Evolutionary conservation across 495 filamentous ascomycete species (phyloP), one percentile per base, ranked within the genome.

Genomic region (Hypoxylon rickii): DNA sequence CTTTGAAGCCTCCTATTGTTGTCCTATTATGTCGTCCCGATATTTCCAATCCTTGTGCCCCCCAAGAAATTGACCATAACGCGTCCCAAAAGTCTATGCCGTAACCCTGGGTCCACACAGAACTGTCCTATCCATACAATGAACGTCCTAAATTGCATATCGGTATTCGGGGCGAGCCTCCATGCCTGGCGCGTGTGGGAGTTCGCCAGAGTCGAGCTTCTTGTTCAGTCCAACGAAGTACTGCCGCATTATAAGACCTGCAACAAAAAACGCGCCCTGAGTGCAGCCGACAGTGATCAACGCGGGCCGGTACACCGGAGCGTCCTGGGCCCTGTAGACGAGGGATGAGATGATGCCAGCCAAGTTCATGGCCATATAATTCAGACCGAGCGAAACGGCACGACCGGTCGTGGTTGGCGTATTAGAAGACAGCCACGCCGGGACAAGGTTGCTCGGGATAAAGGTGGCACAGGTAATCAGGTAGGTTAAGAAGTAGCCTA

Each of bases 401-500:
- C 54, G 45, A 4, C 54, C 54, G 0, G 54, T 58, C 6, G 54
- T 58, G 2, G 32, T 45, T 11, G 45, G 45, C 2, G 40, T 58
- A 17, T 58, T 58, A 6, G 54, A 58, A 13, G 54, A 20, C 5
- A 58, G 24, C 54, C 54, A 58, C 7, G 41, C 46, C 2, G 54
- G 54, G 1, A 58, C 46, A 19, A 58, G 17, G 22, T 51, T 51
- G 24, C 54, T 51, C 6, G 54, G 54, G 32, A 51, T 58, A 7
- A 58, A 58, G 13, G 44, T 56, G 0, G 44, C 19, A 16, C 31
- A 24, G 31, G 45, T 51, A 13, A 61, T 55, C 19, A 61, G 13
- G 21, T 55, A 61, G 6, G 58, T 61, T 20, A 55, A 34, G 45
- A 61, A 61, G 17, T 61, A 61, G 11, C 58, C 58, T 3, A 61